Conservation (phyloP, 2,329 filamentous ascomycete species). For the Pseudogymnoascus sp. region DNA sequence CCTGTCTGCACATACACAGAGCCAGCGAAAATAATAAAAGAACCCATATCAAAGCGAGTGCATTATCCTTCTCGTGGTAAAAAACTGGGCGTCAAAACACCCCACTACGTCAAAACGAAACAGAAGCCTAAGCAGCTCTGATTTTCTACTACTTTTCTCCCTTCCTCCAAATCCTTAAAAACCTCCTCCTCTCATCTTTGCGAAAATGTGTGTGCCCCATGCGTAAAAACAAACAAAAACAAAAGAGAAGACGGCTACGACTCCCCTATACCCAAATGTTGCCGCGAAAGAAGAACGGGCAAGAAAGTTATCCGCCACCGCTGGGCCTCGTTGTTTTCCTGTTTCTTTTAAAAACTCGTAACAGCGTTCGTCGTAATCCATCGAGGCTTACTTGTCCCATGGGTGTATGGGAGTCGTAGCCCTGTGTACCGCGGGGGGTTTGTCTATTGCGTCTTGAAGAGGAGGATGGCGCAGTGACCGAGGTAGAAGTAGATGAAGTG, state of each 20-base stretch:
- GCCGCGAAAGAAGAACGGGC: no score
- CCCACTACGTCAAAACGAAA: not conserved
- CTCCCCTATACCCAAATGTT: slow-evolving; percentile 3
- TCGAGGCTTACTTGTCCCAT: not conserved
- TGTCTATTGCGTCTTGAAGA: slow-evolving; percentile 99
- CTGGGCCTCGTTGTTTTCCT: no score
- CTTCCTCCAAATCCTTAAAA: no score
- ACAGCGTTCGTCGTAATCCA: not conserved
- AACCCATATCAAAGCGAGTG: not conserved
- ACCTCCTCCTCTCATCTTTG: no score
- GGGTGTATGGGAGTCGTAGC: not conserved
- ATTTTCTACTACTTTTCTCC: no score
- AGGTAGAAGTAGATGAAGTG: slow-evolving; percentile 99
- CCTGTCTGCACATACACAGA: not conserved
- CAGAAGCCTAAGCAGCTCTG: not conserved
- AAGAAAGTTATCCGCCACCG: not conserved
- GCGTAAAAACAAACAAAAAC: no score
- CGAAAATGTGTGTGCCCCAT: no score
- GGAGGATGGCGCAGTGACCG: slow-evolving; percentile 92
- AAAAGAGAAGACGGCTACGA: not conserved
- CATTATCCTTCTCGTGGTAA: not conserved
- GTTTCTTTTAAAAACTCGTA: not conserved
- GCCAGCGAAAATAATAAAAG: not conserved
- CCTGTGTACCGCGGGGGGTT: slow-evolving; percentile 13
- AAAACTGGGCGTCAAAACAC: not conserved